Evolutionary conservation across 2,329 filamentous ascomycete species (phyloP).

Genomic region (Ceratocystiopsis sp.): DNA sequence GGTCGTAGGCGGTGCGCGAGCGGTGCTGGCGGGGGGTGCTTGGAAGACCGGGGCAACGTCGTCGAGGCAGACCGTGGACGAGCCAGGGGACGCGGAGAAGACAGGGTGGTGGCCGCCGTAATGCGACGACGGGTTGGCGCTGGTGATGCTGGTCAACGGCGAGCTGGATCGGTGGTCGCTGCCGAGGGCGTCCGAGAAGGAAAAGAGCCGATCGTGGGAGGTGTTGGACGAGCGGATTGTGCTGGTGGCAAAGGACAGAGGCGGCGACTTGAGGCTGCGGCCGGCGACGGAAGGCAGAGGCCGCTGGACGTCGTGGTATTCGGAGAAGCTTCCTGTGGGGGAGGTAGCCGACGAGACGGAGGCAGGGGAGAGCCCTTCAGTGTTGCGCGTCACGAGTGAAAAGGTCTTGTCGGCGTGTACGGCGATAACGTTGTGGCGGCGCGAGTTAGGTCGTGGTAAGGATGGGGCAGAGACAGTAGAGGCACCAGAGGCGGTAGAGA

Average conservation of each 20-base stretch:
- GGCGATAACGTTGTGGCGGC: constrained; percentile 28
- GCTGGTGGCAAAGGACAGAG: constrained; percentile 22
- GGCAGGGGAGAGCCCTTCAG: constrained; percentile 2
- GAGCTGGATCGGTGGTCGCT: constrained; percentile 28
- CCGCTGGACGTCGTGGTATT: constrained; percentile 8
- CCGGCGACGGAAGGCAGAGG: constrained; percentile 6
- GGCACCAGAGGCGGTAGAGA: neutral
- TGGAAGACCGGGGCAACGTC: too few species aligned
- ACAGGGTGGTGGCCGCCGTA: too few species aligned
- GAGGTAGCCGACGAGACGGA: constrained; percentile 5
- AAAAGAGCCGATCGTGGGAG: constrained; percentile 32
- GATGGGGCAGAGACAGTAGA: constrained; percentile 2
- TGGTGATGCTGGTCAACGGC: constrained; percentile 21
- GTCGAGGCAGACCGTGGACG: constrained; percentile 13
- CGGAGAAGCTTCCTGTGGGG: constrained; percentile 2
- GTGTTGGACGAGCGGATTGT: constrained; percentile 26
- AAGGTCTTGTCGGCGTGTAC: constrained; percentile 43
- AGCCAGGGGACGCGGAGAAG: constrained; percentile 15
- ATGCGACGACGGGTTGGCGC: too few species aligned
- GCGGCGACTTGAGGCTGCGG: constrained; percentile 23
- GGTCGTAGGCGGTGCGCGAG: constrained; percentile 33
- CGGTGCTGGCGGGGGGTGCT: constrained; percentile 34
- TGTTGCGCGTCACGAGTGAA: constrained; percentile 25
- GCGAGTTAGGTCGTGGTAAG: constrained; percentile 17
- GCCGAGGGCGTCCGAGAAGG: constrained; percentile 20